Percentiles rank a stretch among this genome's conserved stretches.
These are phyloP conservation scores for Zygoascus biomembranicola DNA, from an alignment of 805 yeast genomes.

Conservation along the genomic window DNA sequence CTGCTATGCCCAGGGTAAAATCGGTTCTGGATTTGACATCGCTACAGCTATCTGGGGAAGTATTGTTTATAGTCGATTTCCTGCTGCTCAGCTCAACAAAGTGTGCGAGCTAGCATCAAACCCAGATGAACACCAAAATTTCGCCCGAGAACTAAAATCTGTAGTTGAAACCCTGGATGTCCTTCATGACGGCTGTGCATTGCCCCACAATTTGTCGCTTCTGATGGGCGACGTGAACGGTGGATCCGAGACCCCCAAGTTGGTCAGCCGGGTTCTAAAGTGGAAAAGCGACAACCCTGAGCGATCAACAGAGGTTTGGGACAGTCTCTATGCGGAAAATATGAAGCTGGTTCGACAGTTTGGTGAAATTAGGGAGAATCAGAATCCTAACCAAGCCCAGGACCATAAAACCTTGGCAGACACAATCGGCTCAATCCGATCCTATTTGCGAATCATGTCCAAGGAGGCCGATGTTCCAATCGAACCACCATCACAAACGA, in stretches of 20 bases:
- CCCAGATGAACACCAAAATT: slow-evolving; percentile 1
- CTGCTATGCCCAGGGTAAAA: slow-evolving; percentile 87
- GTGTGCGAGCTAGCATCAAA: slow-evolving; percentile 28
- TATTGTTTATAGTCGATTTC: slow-evolving; percentile 69
- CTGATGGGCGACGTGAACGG: slow-evolving; percentile 90
- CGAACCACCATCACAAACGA: slow-evolving; percentile 75
- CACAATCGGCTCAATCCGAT: slow-evolving; percentile 39
- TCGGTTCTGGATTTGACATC: slow-evolving; percentile 96
- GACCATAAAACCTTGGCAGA: neutral
- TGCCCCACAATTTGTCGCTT: slow-evolving; percentile 63
- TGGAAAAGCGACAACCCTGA: slow-evolving; percentile 58
- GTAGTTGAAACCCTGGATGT: slow-evolving; percentile 46
- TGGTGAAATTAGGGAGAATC: slow-evolving; percentile 24
- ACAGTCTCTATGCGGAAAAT: slow-evolving; percentile 50
- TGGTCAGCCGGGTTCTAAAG: slow-evolving; percentile 63
- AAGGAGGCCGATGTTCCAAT: slow-evolving; percentile 68
- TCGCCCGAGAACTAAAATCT: slow-evolving; percentile 29
- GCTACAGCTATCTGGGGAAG: slow-evolving; percentile 94
- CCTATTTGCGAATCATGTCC: slow-evolving; percentile 53
- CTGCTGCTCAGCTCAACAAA: slow-evolving; percentile 37
- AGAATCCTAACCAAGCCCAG: slow-evolving; percentile 1
- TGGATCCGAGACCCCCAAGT: slow-evolving; percentile 90
- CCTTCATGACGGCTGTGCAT: slow-evolving; percentile 43
- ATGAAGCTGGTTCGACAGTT: slow-evolving; percentile 44
- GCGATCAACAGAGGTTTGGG: slow-evolving; percentile 45